phyloP scores from a whole-genome alignment of 495 filamentous ascomycete genomes.

The Amniculicola lignicola region DNA sequence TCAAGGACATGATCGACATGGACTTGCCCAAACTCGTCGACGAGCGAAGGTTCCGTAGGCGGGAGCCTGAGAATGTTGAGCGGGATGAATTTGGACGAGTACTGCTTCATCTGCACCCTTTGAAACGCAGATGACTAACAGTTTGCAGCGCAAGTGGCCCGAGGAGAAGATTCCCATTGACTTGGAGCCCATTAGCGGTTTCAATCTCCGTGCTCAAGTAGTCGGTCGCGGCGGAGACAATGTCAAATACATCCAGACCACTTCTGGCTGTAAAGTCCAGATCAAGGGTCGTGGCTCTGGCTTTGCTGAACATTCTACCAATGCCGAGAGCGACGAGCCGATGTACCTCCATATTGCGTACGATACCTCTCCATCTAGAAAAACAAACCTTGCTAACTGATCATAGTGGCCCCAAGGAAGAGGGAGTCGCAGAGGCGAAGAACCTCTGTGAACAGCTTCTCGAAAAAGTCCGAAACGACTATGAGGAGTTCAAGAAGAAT shows the following conservation, averaged over 20 bases:
- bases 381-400: slow-evolving; percentile 31
- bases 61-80: slow-evolving; percentile 86
- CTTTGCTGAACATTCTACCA: slow-evolving; percentile 80
- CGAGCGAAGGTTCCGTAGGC: slow-evolving; percentile 85
- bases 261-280: slow-evolving; percentile 90
- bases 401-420: slow-evolving; percentile 75
- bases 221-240: slow-evolving; percentile 90
- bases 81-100: slow-evolving; percentile 92
- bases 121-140: slow-evolving; percentile 32
- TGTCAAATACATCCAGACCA: slow-evolving; percentile 95
- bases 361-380: slow-evolving; percentile 36
- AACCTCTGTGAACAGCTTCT: slow-evolving; percentile 85
- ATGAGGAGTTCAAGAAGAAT: slow-evolving; percentile 83
- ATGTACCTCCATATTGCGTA: slow-evolving; percentile 97
- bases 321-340: slow-evolving; percentile 83
- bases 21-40: slow-evolving; percentile 94
- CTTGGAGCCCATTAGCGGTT: slow-evolving; percentile 88
- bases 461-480: slow-evolving; percentile 75
- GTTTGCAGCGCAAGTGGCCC: slow-evolving; percentile 88
- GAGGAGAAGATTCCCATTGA: slow-evolving; percentile 89
- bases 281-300: slow-evolving; percentile 98
- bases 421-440: slow-evolving; percentile 81
- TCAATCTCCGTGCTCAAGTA: slow-evolving; percentile 92
- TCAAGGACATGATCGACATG: slow-evolving; percentile 93
- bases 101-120: slow-evolving; percentile 17